Conservation (phyloP, 2,329 filamentous ascomycete genomes). For the Ascochyta koolunga region DNA sequence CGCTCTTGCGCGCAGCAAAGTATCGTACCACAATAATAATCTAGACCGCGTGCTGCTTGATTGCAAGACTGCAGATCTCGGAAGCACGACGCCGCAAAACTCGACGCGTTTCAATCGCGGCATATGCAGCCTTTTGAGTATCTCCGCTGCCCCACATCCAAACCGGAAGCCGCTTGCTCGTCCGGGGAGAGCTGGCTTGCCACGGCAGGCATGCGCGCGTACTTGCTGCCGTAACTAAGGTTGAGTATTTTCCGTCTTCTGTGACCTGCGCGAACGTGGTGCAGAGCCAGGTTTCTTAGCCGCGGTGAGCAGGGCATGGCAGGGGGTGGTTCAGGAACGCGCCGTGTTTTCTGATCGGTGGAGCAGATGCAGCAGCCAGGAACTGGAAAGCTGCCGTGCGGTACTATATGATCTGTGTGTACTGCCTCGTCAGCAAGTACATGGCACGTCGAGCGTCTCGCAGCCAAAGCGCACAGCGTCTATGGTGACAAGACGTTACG, state of each 20-base stretch:
- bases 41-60: background rate
- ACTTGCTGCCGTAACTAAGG: too few species aligned
- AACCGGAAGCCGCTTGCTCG: background rate
- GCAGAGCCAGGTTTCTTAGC: background rate
- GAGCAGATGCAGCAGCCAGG: background rate
- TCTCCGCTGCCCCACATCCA: background rate
- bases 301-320: background rate
- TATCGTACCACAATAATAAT: conserved; percentile 1
- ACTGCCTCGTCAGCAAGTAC: too few species aligned
- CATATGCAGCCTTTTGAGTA: background rate
- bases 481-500: conserved; percentile 1
- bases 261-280: too few species aligned
- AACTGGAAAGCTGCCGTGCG: background rate
- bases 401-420: too few species aligned
- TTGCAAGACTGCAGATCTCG: background rate
- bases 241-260: too few species aligned
- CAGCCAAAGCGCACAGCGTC: background rate
- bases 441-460: background rate
- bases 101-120: conserved; percentile 1
- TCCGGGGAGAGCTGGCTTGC: conserved; percentile 3
- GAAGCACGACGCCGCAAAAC: background rate
- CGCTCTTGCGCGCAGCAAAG: background rate
- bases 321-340: background rate
- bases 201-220: background rate
- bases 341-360: conserved; percentile 12